A percentile compares a stretch with the other conserved stretches of the same genome.
Evolutionary conservation across 495 filamentous ascomycete genomes (phyloP).

Genomic region (Annulohypoxylon moriforme): DNA sequence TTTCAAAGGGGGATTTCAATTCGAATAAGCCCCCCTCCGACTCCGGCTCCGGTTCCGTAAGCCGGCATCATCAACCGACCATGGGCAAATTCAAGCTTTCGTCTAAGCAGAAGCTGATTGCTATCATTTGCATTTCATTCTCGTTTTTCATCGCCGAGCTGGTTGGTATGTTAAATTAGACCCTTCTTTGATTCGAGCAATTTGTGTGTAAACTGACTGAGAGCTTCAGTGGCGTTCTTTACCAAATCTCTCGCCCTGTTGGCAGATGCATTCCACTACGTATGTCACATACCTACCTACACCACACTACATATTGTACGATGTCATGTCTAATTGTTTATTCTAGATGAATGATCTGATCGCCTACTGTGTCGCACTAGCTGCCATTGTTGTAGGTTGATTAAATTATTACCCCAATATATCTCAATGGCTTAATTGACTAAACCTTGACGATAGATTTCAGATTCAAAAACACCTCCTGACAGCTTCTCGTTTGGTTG

Average conservation of each 20-base stretch:
- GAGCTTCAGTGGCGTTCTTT: constrained; percentile 72
- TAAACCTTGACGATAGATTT: constrained; percentile 50
- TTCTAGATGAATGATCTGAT: constrained; percentile 88
- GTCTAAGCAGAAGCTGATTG: constrained; percentile 70
- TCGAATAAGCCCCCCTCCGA: not conserved
- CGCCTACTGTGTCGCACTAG: constrained; percentile 83
- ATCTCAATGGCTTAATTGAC: constrained; percentile 7
- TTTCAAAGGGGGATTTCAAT: not conserved
- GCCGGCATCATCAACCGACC: not conserved
- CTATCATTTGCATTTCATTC: constrained; percentile 82
- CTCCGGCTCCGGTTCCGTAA: constrained; percentile 11
- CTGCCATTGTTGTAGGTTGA: constrained; percentile 76
- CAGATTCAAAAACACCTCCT: constrained; percentile 54
- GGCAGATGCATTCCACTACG: constrained; percentile 97
- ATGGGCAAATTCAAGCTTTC: constrained; percentile 52
- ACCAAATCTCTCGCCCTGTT: constrained; percentile 90
- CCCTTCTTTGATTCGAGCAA: not conserved
- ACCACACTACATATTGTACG: not conserved
- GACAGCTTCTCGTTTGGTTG: constrained; percentile 68
- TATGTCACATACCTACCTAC: constrained; percentile 52
- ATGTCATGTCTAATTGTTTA: constrained; percentile 10
- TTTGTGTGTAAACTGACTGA: constrained; percentile 10
- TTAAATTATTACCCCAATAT: not conserved
- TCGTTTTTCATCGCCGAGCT: constrained; percentile 88
- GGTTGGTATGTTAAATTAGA: constrained; percentile 57